Base-by-base conservation (phyloP, 2,329 filamentous ascomycete genomes). In the Beauveria sp. region DNA sequence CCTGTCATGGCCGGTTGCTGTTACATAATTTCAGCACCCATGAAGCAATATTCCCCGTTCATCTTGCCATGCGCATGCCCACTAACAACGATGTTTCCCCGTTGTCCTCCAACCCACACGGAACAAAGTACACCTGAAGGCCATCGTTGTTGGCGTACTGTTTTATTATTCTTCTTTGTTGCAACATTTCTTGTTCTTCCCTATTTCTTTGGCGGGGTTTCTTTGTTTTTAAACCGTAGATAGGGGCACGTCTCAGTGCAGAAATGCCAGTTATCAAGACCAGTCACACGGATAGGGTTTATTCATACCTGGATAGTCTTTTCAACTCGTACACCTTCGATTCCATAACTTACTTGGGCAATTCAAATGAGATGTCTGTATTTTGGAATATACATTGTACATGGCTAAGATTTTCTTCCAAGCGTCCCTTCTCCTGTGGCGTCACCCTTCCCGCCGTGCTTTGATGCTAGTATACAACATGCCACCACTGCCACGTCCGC, bases 381-480 rank as follows among this genome's bases (percentile, higher is more conserved):
- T 28, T 48, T 28, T 40, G 30, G 14, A 34, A 20, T 57, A 40
- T 57, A 48, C 47, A 24, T 58, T 51, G 55, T 58, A 58, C 55
- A 58, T 51, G 44, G n/a, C 37, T 40, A 14, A 41, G 16, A 26
- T 50, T 50, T 48, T 12, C 7, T n/a, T 20, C 3, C 16, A 37
- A 37, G 34, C 12, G 34, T 37, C 14, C 20, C 9, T 26, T 20
- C 46, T 41, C 10, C 46, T 9, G 8, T 18, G 14, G 2, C 20
- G 12, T 24, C n/a, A 12, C 22, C 30, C 40, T 16, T 52, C 34
- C 12, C 14, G 50, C 10, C 20, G 12, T 37, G n/a, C 28, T 34
- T 50, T 18, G 18, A 50, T 58, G 55, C 34, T 58, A 51, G 46
- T 58, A 58, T 58, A 58, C 55, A 58, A 48, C 20, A 47, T 24